phyloP scores from a whole-genome alignment of 441 rosid species.

The Corymbia calophylla region DNA sequence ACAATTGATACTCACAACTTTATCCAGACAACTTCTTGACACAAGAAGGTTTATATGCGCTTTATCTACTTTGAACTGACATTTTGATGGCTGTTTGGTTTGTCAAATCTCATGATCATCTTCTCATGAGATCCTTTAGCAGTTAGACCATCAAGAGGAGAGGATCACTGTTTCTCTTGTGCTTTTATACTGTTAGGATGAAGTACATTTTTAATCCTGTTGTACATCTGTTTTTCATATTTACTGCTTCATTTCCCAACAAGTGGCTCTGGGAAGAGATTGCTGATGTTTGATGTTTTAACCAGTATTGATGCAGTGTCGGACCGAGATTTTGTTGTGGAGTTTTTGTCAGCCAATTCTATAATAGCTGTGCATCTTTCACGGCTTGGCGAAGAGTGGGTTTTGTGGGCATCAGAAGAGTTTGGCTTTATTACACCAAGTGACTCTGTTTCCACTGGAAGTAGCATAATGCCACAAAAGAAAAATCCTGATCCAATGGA shows the following conservation, averaged over 20 bases:
- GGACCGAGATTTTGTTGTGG: slow-evolving; percentile 83
- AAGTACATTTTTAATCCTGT: not conserved
- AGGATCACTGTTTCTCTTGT: not conserved
- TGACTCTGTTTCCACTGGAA: slow-evolving; percentile 89
- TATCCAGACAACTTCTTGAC: not conserved
- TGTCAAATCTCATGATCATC: not conserved
- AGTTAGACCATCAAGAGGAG: not conserved
- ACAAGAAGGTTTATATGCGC: not conserved
- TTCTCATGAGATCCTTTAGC: not conserved
- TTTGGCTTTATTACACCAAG: slow-evolving; percentile 85
- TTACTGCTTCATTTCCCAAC: not conserved
- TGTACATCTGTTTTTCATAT: not conserved
- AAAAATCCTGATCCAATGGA: slow-evolving; percentile 99
- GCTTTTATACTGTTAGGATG: not conserved
- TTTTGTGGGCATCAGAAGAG: slow-evolving; percentile 97
- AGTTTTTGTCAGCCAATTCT: slow-evolving; percentile 72
- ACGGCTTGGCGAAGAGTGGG: slow-evolving; percentile 96
- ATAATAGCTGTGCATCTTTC: slow-evolving; percentile 81
- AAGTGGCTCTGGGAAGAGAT: not conserved
- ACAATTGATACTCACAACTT: not conserved
- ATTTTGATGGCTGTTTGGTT: not conserved
- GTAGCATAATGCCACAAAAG: slow-evolving; percentile 99
- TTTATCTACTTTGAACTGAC: not conserved
- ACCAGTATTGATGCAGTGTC: slow-evolving; percentile 92
- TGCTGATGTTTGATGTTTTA: slow-evolving; percentile 15